These are phyloP conservation scores for Epichloe elymi DNA, from an alignment of 2,329 filamentous ascomycete species.

Conservation along the genomic window DNA sequence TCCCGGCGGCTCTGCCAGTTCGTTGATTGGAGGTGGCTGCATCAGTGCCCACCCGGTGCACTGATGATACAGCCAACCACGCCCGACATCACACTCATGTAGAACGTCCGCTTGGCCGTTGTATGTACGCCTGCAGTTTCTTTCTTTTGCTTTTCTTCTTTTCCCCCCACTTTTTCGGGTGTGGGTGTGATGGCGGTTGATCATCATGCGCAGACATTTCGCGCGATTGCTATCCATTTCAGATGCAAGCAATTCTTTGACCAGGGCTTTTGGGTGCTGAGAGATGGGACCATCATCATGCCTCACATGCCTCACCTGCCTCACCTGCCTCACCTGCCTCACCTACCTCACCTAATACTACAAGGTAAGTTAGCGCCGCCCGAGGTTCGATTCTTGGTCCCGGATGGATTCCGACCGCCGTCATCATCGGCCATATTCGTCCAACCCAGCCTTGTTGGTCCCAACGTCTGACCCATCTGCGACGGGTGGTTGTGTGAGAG, in stretches of 20 bases:
- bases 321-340: too few relatives aligned
- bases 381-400: not conserved
- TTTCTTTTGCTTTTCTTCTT: too few relatives aligned
- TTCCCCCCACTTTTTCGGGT: too few relatives aligned
- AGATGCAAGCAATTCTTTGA: not conserved
- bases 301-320: not conserved
- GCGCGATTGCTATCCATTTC: too few relatives aligned
- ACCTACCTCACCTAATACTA: not conserved
- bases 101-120: not conserved
- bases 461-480: not conserved
- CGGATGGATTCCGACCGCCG: not conserved
- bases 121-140: not conserved
- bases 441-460: not conserved
- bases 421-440: not conserved
- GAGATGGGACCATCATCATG: too few relatives aligned
- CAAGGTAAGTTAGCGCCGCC: not conserved
- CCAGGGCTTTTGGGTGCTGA: not conserved
- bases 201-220: too few relatives aligned
- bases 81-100: not conserved
- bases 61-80: not conserved
- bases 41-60: not conserved
- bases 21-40: conserved; percentile 3
- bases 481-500: not conserved
- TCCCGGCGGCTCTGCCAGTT: conserved; percentile 3
- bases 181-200: too few relatives aligned